Evolutionary conservation across 805 yeast species (phyloP).

Genomic region (Wickerhamiella spandovensis): DNA sequence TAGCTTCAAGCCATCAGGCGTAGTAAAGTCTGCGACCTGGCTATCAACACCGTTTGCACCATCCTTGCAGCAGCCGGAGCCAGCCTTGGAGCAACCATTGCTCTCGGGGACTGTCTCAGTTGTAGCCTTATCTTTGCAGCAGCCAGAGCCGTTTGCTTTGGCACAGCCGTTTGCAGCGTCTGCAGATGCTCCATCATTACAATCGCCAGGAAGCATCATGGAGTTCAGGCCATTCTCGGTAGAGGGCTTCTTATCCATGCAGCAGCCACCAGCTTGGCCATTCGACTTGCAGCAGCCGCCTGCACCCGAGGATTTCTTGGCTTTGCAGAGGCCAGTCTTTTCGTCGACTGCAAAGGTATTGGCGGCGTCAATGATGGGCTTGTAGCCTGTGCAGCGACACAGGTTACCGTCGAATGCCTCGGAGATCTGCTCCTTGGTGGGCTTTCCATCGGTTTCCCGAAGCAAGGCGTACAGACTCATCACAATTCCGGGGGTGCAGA

Average conservation of each 20-base stretch:
- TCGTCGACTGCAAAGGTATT: slow-evolving; percentile 25
- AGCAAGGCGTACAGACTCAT: slow-evolving; percentile 34
- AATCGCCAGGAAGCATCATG: neutral
- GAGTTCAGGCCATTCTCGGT: neutral
- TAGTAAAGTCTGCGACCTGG: slow-evolving; percentile 1
- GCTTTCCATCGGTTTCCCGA: slow-evolving; percentile 28
- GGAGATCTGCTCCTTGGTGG: slow-evolving; percentile 28
- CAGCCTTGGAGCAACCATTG: slow-evolving; percentile 6
- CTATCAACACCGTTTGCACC: slow-evolving; percentile 1
- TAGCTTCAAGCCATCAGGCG: slow-evolving; percentile 28
- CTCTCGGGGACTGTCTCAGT: neutral
- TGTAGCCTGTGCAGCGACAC: slow-evolving; percentile 39
- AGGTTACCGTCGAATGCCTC: slow-evolving; percentile 37
- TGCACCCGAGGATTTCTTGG: neutral
- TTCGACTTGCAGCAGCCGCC: slow-evolving; percentile 6
- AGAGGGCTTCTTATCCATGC: neutral
- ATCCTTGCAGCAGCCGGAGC: slow-evolving; percentile 8
- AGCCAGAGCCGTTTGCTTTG: slow-evolving; percentile 14
- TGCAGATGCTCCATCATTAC: neutral
- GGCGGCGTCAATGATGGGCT: slow-evolving; percentile 37
- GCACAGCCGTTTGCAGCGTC: neutral
- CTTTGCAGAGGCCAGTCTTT: slow-evolving; percentile 1
- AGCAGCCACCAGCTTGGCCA: slow-evolving; percentile 4
- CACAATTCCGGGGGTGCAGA: slow-evolving; percentile 39
- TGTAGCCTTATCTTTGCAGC: slow-evolving; percentile 14